Evolutionary conservation across 2,329 filamentous ascomycete genomes (phyloP), one percentile per base, ranked within the genome.

Genomic region (Verticillium longisporum): DNA sequence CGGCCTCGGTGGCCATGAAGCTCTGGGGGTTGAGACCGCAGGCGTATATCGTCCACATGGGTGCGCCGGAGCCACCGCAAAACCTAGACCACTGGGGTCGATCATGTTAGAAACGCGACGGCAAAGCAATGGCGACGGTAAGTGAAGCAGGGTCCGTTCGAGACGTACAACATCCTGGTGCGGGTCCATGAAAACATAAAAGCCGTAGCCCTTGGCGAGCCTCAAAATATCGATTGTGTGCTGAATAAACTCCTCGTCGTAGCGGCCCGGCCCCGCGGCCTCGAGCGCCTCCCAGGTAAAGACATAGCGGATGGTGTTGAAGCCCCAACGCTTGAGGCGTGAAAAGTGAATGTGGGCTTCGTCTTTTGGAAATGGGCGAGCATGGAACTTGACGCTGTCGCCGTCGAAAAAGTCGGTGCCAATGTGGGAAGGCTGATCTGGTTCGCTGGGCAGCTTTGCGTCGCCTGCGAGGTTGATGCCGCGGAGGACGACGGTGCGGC

Each of bases 241-340:
- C 66, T 90, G 83, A 66, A 98, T 93, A 83, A 91, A 99, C 64
- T 90, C 88, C 71, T 99, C 92, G 69, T 99, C 96, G 73, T 98
- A 99, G 70, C 85, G 88, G 1, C 93, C 92, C 0, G 96, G 95
- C 0, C 94, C 94, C 1, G 87, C 88, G 62, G 95, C 90, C 76
- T 99, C 95, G 72, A 99, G 90, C n/a, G 95, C 94, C 75, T 99
- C 95, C 95, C 95, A 99, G 0, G 95, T 98, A 72, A 98, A 99
- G 67, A 99, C 81, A 75, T 99, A 99, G 71, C 95, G 86, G 67
- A 99, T 93, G 0, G 91, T 93, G 74, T 98, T 99, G 81, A 96
- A 99, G 14, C 95, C 95, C 80, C 89, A 97, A 69, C 89, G 88
- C 69, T 89, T 91, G 66, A 99, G 77, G 54, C 93, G 85, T 13